phyloP scores from a whole-genome alignment of 2,329 filamentous ascomycete species.

The Diaporthe citrichinensis region DNA sequence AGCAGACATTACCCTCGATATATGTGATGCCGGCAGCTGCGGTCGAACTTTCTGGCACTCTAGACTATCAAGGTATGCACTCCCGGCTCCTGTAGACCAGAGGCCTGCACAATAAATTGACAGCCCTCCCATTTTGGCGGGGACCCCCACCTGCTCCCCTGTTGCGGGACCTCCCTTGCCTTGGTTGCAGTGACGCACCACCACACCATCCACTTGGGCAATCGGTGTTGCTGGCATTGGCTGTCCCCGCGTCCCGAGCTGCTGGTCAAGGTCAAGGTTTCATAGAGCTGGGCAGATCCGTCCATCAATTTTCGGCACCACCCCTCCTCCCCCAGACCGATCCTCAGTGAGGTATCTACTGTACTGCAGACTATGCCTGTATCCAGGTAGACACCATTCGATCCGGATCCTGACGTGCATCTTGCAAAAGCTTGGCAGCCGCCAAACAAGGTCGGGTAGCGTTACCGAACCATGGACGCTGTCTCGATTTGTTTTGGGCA shows the following conservation, averaged over 20 bases:
- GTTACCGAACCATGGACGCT: background rate
- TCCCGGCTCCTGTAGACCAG: background rate
- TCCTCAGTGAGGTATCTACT: background rate
- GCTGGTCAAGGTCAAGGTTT: slow-evolving; percentile 31
- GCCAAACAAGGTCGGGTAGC: background rate
- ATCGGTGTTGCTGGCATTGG: slow-evolving; percentile 1
- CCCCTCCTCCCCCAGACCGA: background rate
- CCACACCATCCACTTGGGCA: background rate
- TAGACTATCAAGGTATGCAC: background rate
- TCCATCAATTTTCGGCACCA: background rate
- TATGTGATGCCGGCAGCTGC: background rate
- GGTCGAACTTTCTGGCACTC: background rate
- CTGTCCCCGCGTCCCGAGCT: slow-evolving; percentile 19
- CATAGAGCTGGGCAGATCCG: slow-evolving; percentile 23
- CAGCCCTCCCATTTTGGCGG: slow-evolving; percentile 9
- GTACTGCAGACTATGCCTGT: background rate
- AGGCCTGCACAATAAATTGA: slow-evolving; percentile 1
- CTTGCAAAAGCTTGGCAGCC: slow-evolving; percentile 15
- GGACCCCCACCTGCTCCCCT: slow-evolving; percentile 29
- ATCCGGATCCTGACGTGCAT: slow-evolving; percentile 19
- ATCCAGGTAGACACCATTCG: background rate
- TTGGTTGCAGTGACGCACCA: slow-evolving; percentile 20
- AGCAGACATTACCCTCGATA: background rate
- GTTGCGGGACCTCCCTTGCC: slow-evolving; percentile 22
- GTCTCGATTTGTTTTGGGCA: background rate